Evolutionary conservation across 257 asterid species (phyloP), one percentile per base, ranked within the genome.

Genomic region (Salvia hispanica): DNA sequence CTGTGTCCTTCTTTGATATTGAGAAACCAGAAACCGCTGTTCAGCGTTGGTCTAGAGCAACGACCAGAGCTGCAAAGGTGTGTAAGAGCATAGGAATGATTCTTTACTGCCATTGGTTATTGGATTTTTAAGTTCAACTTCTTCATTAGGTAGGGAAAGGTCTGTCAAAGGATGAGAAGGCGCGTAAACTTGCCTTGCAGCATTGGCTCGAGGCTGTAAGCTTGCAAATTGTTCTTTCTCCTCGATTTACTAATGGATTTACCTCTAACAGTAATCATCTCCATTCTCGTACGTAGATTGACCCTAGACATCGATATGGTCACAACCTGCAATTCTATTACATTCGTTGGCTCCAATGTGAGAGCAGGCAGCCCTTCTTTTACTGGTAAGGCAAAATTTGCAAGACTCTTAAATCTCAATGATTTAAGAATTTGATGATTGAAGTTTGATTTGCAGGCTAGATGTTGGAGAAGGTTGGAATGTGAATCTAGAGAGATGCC

Each of bases 141-240:
- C 18, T n/a, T 39, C 57, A 2, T 56, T 74, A 87, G 95, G 95
- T 88, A 48, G 96, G 96, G 47, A 91, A 91, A 81, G 97, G 96
- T 25, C 50, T 88, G 82, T 88, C 96, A 0, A 88, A 82, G 78
- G 91, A 81, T 37, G 93, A 88, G 15, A 86, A 78, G 64, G 96
- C 96, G 1, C 86, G 93, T 25, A 85, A 88, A 78, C 96, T 91
- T 46, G 97, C 95, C 70, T 64, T 91, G 76, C 95, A 88, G 78
- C 96, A 91, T 73, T 91, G 97, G 95, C 92, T 91, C 11, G 96
- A 88, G 78, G 97, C 97, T 55, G 96, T 91, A 71, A 91, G 97
- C 40, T 75, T 36, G 43, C 48, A 34, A 42, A 14, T 42, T 6
- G 7, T 8, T 2, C 0, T 56, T 56, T 6, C 43, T 15, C 31